Evolutionary conservation across 768 basidiomycete genomes (phyloP), one percentile per base, ranked within the genome.

Genomic region (Leccinum barrowsii): DNA sequence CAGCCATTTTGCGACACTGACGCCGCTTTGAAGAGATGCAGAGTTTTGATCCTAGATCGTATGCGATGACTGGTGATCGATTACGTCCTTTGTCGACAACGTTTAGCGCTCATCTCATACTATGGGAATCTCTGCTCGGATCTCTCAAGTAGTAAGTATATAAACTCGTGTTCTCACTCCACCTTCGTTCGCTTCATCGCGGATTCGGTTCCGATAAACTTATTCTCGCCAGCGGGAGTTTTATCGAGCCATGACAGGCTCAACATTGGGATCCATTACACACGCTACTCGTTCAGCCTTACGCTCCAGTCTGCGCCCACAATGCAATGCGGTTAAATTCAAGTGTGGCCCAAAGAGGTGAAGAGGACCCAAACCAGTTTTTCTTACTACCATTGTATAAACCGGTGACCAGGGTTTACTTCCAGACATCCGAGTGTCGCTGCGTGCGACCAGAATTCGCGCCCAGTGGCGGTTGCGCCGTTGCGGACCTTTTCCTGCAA

Each of bases 401-500:
- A 32, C 8, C n/a, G 7, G 11, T 3, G 24, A 40, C 32, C 21
- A 22, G 21, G 50, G 7, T 61, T 52, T 53, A 30, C n/a, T 35
- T 51, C 34, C 19, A 37, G 28, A 55, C 53, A 46, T 57, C 52
- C 42, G 42, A 50, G 17, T 37, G 15, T 13, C 4, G 37, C 11
- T 40, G 15, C 37, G 17, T n/a, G n/a, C 40, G 4, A n/a, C 40
- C n/a, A n/a, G 8, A 40, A n/a, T 7, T 40, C 7, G 7, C 37
- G 32, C 32, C 32, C 12, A 32, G 7, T 17, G 46, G 21, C 30
- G 47, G 26, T 28, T 51, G 19, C 32, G 21, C 30, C 40, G 26
- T 28, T 51, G 21, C 32, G 34, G 34, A 30, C 32, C 21, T 55
- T 64, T 61, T 58, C 51, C 50, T 55, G 58, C 53, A 55, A 32